Evolutionary conservation across 257 asterid genomes (phyloP).

Genomic region (Prunella vulgaris): DNA sequence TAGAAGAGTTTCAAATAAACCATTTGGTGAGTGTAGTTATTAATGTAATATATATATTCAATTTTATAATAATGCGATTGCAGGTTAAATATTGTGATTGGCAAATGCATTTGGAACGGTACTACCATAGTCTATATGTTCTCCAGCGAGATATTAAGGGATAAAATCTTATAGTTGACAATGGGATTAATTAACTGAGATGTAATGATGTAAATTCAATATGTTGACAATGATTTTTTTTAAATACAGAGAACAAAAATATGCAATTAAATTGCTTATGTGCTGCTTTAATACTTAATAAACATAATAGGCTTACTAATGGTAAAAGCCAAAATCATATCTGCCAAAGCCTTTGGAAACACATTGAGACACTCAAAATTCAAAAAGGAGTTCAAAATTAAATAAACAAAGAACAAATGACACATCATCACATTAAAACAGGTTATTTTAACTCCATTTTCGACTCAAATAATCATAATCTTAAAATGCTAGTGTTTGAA

Average conservation of each 20-base stretch:
- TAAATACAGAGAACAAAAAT: background rate
- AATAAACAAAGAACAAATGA: background rate
- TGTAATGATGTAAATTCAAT: background rate
- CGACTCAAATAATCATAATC: background rate
- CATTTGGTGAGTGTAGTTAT: too few relatives aligned
- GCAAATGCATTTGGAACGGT: too few relatives aligned
- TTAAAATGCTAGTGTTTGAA: conserved; percentile 8
- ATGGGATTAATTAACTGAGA: too few relatives aligned
- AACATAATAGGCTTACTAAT: conserved; percentile 20
- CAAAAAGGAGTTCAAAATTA: conserved; percentile 9
- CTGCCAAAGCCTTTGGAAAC: conserved; percentile 25
- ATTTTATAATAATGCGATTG: too few relatives aligned
- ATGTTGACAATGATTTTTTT: background rate
- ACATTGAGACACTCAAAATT: conserved; percentile 22
- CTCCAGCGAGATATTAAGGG: too few relatives aligned
- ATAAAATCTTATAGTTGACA: too few relatives aligned
- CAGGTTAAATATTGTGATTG: too few relatives aligned
- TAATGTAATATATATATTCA: too few relatives aligned
- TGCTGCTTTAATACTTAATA: conserved; percentile 8
- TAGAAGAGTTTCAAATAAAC: too few relatives aligned
- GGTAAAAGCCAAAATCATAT: conserved; percentile 23
- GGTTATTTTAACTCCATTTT: background rate
- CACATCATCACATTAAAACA: conserved; percentile 7
- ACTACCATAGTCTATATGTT: too few relatives aligned
- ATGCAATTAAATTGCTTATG: conserved; percentile 1